A percentile compares a stretch with the other conserved stretches of the same genome.
phyloP scores from a whole-genome alignment of 140 eudicot genomes.

The Anethum foeniculum region DNA sequence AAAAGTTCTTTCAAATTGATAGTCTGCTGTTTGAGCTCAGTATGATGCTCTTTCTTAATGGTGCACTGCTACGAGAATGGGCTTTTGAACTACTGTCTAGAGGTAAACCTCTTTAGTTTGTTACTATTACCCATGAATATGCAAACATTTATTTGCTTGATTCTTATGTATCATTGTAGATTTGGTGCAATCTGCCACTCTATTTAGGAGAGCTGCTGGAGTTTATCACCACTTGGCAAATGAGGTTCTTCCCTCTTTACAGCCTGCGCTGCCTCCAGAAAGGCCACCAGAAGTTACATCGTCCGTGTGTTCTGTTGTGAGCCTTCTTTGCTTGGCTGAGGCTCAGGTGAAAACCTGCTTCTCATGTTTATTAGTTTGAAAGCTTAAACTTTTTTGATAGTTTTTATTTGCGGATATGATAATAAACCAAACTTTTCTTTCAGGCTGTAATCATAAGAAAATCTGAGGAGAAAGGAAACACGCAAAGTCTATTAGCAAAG shows the following conservation, averaged over 20 bases:
- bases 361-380: background rate
- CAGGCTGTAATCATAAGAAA: conserved; percentile 60
- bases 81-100: conserved; percentile 50
- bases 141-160: background rate
- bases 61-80: conserved; percentile 56
- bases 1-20: conserved; percentile 56
- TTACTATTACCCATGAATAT: background rate
- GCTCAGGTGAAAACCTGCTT: conserved; percentile 51
- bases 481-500: conserved; percentile 52
- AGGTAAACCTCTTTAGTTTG: conserved; percentile 25
- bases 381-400: background rate
- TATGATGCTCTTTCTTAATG: conserved; percentile 59
- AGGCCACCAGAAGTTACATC: conserved; percentile 56
- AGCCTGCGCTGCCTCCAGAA: conserved; percentile 26
- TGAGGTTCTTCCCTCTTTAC: conserved; percentile 45
- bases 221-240: conserved; percentile 48
- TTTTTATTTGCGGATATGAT: background rate
- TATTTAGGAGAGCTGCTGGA: conserved; percentile 73
- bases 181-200: conserved; percentile 55
- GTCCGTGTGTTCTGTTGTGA: conserved; percentile 38
- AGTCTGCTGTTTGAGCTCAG: conserved; percentile 57
- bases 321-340: conserved; percentile 76
- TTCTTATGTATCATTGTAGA: conserved; percentile 28
- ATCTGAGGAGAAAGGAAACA: conserved; percentile 54
- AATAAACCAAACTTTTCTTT: background rate